phyloP scores from a whole-genome alignment of 352 stramenopile species.

The Globisporangium polare region DNA sequence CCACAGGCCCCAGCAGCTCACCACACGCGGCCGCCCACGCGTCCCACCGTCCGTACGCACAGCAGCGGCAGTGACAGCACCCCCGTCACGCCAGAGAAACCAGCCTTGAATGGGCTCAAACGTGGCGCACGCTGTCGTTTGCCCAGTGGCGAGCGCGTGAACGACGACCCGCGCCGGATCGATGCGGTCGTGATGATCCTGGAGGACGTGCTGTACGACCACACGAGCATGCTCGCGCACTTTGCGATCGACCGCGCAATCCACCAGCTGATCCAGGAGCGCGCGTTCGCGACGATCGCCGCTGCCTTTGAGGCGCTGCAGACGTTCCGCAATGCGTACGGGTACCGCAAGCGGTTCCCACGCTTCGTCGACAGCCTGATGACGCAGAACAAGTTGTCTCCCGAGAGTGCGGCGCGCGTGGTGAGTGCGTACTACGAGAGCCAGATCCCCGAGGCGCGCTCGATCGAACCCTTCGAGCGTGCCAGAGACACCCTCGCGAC shows the following conservation, averaged over 20 bases:
- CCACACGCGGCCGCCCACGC: background rate
- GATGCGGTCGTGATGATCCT: slow-evolving; percentile 82
- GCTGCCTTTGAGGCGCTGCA: slow-evolving; percentile 69
- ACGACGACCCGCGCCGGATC: slow-evolving; percentile 51
- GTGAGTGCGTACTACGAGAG: slow-evolving; percentile 78
- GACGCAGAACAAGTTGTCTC: slow-evolving; percentile 37
- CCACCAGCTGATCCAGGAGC: slow-evolving; percentile 64
- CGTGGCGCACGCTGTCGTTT: slow-evolving; percentile 19
- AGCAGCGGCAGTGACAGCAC: slow-evolving; percentile 6
- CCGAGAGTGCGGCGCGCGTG: slow-evolving; percentile 47
- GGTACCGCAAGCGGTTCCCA: slow-evolving; percentile 81
- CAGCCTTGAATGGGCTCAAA: background rate
- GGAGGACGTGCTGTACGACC: slow-evolving; percentile 84
- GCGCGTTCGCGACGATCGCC: slow-evolving; percentile 61
- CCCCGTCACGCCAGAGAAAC: slow-evolving; percentile 1
- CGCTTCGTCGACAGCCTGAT: slow-evolving; percentile 79
- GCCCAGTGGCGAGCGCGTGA: slow-evolving; percentile 30
- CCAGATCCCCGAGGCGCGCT: slow-evolving; percentile 60
- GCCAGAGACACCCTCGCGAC: slow-evolving; percentile 48
- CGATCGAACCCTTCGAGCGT: slow-evolving; percentile 60
- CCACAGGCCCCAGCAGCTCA: background rate
- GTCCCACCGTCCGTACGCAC: background rate
- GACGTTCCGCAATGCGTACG: slow-evolving; percentile 77
- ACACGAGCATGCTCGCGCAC: slow-evolving; percentile 75
- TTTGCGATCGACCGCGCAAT: slow-evolving; percentile 76